These are phyloP conservation scores for Linaria vulgaris DNA, from an alignment of 257 asterid genomes.

Conservation along the genomic window DNA sequence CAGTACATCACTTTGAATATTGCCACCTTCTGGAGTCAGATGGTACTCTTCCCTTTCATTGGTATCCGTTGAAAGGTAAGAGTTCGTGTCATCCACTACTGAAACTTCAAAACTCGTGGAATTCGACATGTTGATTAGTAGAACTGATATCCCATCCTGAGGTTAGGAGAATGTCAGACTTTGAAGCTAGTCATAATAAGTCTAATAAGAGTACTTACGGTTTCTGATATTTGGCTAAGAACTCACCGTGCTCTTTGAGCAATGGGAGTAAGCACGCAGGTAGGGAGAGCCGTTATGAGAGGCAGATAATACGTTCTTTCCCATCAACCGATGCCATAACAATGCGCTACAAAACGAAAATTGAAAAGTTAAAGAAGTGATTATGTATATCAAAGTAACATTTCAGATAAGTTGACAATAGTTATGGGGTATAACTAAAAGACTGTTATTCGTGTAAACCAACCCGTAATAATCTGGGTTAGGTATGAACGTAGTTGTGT, in stretches of 20 bases:
- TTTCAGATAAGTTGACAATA: not conserved
- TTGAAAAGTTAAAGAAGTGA: not conserved
- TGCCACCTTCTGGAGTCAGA: slow-evolving; percentile 65
- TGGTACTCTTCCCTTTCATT: slow-evolving; percentile 70
- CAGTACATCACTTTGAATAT: slow-evolving; percentile 63
- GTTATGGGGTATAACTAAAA: not conserved
- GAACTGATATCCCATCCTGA: slow-evolving; percentile 55
- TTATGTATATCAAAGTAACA: not conserved
- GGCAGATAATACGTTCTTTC: slow-evolving; percentile 53
- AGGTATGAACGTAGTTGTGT: slow-evolving; percentile 65
- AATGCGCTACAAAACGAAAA: slow-evolving; percentile 47
- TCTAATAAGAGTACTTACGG: not conserved
- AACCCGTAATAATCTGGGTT: slow-evolving; percentile 92
- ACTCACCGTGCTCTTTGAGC: slow-evolving; percentile 63
- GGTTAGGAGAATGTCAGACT: not conserved
- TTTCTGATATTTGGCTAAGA: not conserved
- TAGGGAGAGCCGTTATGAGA: slow-evolving; percentile 57
- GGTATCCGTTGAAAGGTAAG: slow-evolving; percentile 17
- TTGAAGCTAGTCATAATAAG: not conserved
- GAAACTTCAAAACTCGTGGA: slow-evolving; percentile 51
- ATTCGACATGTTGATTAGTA: slow-evolving; percentile 74
- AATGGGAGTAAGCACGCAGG: slow-evolving; percentile 68
- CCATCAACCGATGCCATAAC: slow-evolving; percentile 82
- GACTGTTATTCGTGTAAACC: slow-evolving; percentile 2
- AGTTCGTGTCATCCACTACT: slow-evolving; percentile 34